Percentiles rank a stretch among this genome's conserved stretches.
These are phyloP conservation scores for Laburnicola sp. DNA, from an alignment of 2,329 filamentous ascomycete genomes.

Conservation along the genomic window DNA sequence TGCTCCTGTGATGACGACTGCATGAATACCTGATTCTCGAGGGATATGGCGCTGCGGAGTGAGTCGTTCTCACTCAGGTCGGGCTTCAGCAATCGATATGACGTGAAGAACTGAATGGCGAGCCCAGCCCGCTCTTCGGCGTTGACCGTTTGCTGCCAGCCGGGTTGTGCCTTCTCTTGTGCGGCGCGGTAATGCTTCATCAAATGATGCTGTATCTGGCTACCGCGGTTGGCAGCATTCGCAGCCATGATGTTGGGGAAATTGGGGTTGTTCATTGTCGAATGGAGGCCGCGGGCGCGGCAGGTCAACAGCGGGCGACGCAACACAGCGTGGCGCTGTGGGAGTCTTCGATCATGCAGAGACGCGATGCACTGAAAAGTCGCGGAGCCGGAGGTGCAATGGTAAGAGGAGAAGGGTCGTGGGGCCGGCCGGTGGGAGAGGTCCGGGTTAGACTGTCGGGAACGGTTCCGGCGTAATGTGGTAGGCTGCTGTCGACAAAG, in stretches of 20 bases:
- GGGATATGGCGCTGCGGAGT: constrained; percentile 31
- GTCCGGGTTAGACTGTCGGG: background rate
- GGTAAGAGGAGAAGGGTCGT: background rate
- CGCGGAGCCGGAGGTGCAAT: background rate
- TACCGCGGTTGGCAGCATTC: constrained; percentile 20
- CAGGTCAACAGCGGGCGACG: constrained; percentile 14
- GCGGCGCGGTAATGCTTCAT: constrained; percentile 33
- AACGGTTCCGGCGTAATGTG: background rate
- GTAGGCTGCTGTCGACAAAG: background rate
- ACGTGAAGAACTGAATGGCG: constrained; percentile 39
- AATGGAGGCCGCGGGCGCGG: constrained; percentile 19
- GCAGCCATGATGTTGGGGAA: constrained; percentile 31
- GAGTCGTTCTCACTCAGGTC: constrained; percentile 33
- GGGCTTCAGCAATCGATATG: constrained; percentile 38
- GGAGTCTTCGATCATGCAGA: constrained; percentile 27
- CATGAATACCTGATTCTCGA: constrained; percentile 36
- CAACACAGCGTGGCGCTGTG: constrained; percentile 20
- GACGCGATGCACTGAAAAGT: background rate
- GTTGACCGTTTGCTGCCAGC: constrained; percentile 38
- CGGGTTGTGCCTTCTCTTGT: constrained; percentile 31
- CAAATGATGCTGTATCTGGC: constrained; percentile 27
- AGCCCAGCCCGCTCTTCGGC: constrained; percentile 39
- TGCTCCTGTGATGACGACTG: constrained; percentile 34
- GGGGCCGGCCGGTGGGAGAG: background rate
- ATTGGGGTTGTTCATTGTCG: constrained; percentile 42